Evolutionary conservation across 768 basidiomycete genomes (phyloP).

Genomic region (Arthromyces matolae): DNA sequence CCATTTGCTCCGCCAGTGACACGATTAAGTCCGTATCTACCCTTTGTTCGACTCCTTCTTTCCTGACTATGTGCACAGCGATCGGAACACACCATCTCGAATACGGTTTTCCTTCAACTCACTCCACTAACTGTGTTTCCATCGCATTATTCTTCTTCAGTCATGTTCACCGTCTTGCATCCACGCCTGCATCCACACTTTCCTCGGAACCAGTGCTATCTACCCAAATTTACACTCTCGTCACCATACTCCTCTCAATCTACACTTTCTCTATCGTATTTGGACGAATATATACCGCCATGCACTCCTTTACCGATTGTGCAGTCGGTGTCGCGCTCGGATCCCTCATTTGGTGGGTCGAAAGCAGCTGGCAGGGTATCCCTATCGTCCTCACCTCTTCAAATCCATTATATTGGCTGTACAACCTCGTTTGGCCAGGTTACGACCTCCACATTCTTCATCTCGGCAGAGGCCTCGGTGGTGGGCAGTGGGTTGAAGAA

Average conservation of each 20-base stretch:
- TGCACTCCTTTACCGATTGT: conserved; percentile 86
- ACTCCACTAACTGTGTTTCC: conserved; percentile 87
- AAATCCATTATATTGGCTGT: conserved; percentile 25
- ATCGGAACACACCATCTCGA: conserved; percentile 81
- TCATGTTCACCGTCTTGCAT: conserved; percentile 51
- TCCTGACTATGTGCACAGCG: conserved; percentile 34
- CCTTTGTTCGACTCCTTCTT: background rate
- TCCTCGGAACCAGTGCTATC: conserved; percentile 39
- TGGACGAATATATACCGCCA: conserved; percentile 80
- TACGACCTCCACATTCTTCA: conserved; percentile 25
- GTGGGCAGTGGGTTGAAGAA: conserved; percentile 30
- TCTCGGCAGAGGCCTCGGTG: conserved; percentile 36
- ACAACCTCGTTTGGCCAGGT: conserved; percentile 23
- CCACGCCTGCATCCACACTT: conserved; percentile 18
- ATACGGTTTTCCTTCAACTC: conserved; percentile 95
- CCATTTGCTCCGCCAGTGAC: conserved; percentile 89
- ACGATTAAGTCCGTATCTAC: conserved; percentile 58
- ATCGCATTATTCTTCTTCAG: conserved; percentile 80
- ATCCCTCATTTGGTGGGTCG: conserved; percentile 60
- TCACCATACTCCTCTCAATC: conserved; percentile 42
- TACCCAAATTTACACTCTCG: conserved; percentile 35
- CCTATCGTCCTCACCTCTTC: conserved; percentile 28
- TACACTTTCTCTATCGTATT: conserved; percentile 75
- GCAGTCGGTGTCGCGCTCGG: conserved; percentile 62
- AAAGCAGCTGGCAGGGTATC: conserved; percentile 42